phyloP scores from a whole-genome alignment of 2,329 filamentous ascomycete species.

The Kalmusia sp. region DNA sequence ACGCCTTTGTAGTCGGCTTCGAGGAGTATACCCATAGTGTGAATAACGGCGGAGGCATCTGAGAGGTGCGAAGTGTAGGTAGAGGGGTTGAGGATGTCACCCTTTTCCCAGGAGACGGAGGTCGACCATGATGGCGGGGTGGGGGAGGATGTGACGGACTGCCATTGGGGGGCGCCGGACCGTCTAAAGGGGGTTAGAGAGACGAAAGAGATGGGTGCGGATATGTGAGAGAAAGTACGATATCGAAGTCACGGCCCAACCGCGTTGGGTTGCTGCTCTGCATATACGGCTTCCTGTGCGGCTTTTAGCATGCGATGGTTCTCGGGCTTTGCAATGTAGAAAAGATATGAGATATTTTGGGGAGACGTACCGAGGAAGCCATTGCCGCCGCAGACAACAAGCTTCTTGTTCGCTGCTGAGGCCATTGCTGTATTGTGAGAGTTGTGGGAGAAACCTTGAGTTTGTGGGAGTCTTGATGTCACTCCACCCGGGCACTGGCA shows the following conservation, averaged over 20 bases:
- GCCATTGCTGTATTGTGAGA: constrained; percentile 49
- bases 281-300: constrained; percentile 76
- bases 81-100: constrained; percentile 82
- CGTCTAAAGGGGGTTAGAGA: constrained; percentile 63
- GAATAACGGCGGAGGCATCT: constrained; percentile 83
- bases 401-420: constrained; percentile 70
- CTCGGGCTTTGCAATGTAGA: constrained; percentile 15
- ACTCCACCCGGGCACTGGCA: constrained; percentile 23
- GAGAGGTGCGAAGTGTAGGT: constrained; percentile 80
- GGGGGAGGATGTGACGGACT: constrained; percentile 73
- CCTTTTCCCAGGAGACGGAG: constrained; percentile 84
- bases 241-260: constrained; percentile 92
- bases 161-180: constrained; percentile 88
- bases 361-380: constrained; percentile 77
- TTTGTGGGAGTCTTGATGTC: constrained; percentile 42
- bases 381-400: constrained; percentile 92
- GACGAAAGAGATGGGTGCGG: not conserved
- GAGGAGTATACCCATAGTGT: constrained; percentile 93
- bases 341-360: not conserved
- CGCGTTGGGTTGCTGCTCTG: constrained; percentile 81
- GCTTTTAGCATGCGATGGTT: not conserved
- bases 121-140: constrained; percentile 80
- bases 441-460: constrained; percentile 2
- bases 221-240: constrained; percentile 64
- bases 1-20: constrained; percentile 98